A percentile compares a stretch with the other conserved stretches of the same genome.
phyloP scores from a whole-genome alignment of 73 alveolate genomes.

The Paramecium tetraurelia region DNA sequence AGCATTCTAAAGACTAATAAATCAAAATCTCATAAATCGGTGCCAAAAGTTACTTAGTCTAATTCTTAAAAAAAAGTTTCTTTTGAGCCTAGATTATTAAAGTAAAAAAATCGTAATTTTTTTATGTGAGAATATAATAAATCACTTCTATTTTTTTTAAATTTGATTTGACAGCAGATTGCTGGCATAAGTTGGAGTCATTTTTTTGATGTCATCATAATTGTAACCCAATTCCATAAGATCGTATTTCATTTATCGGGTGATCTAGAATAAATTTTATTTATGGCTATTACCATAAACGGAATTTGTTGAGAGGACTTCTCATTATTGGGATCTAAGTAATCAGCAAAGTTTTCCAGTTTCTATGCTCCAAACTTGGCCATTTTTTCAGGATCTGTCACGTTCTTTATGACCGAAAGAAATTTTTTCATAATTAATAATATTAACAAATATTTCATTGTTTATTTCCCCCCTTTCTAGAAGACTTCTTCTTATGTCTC shows the following conservation, averaged over 20 bases:
- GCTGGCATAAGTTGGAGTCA: conserved; percentile 19
- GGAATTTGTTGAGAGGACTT: background rate
- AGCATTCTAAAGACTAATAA: background rate
- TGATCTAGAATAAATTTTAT: background rate
- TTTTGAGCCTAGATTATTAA: background rate
- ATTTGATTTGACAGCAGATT: background rate
- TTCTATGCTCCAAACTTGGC: background rate
- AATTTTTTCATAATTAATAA: conserved; percentile 16
- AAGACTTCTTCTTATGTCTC: conserved; percentile 14
- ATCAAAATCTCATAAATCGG: background rate
- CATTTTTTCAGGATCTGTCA: conserved; percentile 2
- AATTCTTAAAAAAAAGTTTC: background rate
- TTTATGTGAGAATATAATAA: background rate
- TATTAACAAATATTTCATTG: background rate
- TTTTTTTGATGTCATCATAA: conserved; percentile 2
- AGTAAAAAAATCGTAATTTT: background rate
- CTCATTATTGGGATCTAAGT: background rate
- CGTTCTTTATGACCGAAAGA: conserved; percentile 10
- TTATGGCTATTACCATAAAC: conserved; percentile 4
- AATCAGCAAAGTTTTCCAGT: conserved; percentile 26
- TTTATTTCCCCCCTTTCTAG: conserved; percentile 34
- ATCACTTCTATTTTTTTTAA: background rate
- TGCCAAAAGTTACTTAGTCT: background rate
- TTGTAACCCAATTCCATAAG: background rate
- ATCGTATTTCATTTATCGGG: background rate